A percentile compares a stretch with the other conserved stretches of the same genome.
Evolutionary conservation across 2,329 filamentous ascomycete species (phyloP).

Genomic region (Colletotrichum filicis): DNA sequence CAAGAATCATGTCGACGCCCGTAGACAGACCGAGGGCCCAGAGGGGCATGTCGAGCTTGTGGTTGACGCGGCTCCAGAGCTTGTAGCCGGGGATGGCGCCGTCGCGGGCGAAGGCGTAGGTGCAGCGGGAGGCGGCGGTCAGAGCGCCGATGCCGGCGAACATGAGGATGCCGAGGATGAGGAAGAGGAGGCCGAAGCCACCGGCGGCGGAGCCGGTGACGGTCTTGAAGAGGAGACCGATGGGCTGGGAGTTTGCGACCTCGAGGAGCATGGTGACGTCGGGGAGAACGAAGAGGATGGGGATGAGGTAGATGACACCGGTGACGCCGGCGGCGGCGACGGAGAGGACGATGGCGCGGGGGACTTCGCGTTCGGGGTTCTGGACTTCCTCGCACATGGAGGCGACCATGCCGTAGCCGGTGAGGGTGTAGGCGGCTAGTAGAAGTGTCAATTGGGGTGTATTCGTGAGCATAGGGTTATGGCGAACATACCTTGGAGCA

Average conservation of each 20-base stretch:
- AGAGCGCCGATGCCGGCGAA: slow-evolving; percentile 81
- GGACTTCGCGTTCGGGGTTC: slow-evolving; percentile 74
- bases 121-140: slow-evolving; percentile 79
- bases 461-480: background rate
- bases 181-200: slow-evolving; percentile 79
- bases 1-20: slow-evolving; percentile 75
- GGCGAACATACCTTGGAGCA: slow-evolving; percentile 62
- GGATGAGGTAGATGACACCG: slow-evolving; percentile 75
- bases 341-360: slow-evolving; percentile 76
- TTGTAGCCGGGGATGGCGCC: slow-evolving; percentile 77
- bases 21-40: slow-evolving; percentile 77
- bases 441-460: background rate
- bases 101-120: slow-evolving; percentile 80
- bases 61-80: slow-evolving; percentile 74
- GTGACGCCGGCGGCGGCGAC: slow-evolving; percentile 75
- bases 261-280: slow-evolving; percentile 71
- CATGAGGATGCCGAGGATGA: slow-evolving; percentile 80
- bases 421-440: slow-evolving; percentile 67
- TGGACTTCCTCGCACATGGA: slow-evolving; percentile 80
- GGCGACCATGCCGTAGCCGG: slow-evolving; percentile 77
- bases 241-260: slow-evolving; percentile 79
- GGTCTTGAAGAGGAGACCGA: slow-evolving; percentile 79
- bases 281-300: slow-evolving; percentile 80
- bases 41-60: slow-evolving; percentile 74
- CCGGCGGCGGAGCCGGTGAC: slow-evolving; percentile 78